Evolutionary conservation across 176 grass and related monocot genomes (phyloP).

Genomic region (Musa troglodytarum): DNA sequence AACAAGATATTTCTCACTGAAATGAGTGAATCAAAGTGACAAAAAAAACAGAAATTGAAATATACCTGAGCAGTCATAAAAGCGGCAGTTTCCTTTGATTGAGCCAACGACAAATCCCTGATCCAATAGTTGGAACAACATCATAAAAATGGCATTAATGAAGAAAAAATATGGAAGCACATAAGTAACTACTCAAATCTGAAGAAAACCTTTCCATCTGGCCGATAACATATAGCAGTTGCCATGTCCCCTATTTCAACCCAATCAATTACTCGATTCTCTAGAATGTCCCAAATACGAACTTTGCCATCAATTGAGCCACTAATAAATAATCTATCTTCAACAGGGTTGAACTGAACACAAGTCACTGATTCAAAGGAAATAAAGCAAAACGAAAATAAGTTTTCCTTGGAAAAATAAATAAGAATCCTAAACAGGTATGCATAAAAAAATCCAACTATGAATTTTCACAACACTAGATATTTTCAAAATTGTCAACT

Average conservation of each 20-base stretch:
- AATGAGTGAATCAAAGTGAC: neutral
- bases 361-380: constrained; percentile 54
- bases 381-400: constrained; percentile 7
- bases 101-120: constrained; percentile 89
- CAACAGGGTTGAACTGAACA: constrained; percentile 76
- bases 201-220: constrained; percentile 70
- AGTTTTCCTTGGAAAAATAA: neutral
- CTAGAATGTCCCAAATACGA: constrained; percentile 69
- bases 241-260: constrained; percentile 70
- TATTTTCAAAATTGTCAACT: neutral
- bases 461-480: neutral
- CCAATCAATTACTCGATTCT: constrained; percentile 81
- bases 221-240: constrained; percentile 62
- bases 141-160: neutral
- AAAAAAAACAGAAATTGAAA: neutral
- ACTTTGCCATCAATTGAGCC: constrained; percentile 94
- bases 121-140: neutral
- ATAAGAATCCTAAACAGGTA: neutral
- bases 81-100: constrained; percentile 57
- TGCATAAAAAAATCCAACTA: neutral
- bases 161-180: neutral
- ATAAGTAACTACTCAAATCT: neutral
- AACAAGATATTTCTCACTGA: neutral
- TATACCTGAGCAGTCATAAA: constrained; percentile 67
- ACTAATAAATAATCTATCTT: constrained; percentile 73